These are phyloP conservation scores for Tirmania nivea DNA, from an alignment of 495 filamentous ascomycete species.

Conservation along the genomic window DNA sequence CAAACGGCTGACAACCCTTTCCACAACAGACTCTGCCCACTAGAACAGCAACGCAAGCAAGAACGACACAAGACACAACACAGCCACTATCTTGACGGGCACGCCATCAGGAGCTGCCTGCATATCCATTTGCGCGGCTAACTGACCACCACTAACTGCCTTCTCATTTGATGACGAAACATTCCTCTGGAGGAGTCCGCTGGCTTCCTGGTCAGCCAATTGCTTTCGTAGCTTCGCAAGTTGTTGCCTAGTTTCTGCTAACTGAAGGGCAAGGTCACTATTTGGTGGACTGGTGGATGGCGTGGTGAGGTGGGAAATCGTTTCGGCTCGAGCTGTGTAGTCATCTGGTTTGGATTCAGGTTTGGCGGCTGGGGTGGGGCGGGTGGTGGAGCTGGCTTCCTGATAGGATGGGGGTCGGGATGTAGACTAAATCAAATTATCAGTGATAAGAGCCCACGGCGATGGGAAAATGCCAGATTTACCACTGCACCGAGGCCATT, in stretches of 20 bases:
- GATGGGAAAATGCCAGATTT: too few relatives aligned
- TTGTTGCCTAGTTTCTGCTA: slow-evolving; percentile 52
- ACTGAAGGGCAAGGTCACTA: slow-evolving; percentile 26
- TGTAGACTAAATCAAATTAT: not conserved
- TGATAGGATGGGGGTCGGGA: not conserved
- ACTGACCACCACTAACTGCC: slow-evolving; percentile 13
- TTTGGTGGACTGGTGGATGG: slow-evolving; percentile 12
- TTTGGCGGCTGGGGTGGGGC: slow-evolving; percentile 4
- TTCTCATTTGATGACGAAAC: slow-evolving; percentile 22
- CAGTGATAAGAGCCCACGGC: too few relatives aligned
- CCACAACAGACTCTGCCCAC: slow-evolving; percentile 19
- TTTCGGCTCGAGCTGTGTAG: slow-evolving; percentile 3
- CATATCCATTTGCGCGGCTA: slow-evolving; percentile 13
- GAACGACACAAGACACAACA: slow-evolving; percentile 71
- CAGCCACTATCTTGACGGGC: slow-evolving; percentile 64
- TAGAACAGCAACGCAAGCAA: slow-evolving; percentile 89
- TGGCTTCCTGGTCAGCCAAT: slow-evolving; percentile 31
- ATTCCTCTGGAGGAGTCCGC: slow-evolving; percentile 45
- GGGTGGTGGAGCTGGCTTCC: slow-evolving; percentile 19
- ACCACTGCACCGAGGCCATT: not conserved
- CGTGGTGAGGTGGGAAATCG: slow-evolving; percentile 20
- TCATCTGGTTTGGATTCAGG: slow-evolving; percentile 7
- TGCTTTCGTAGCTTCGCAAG: slow-evolving; percentile 52
- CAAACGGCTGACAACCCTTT: too few relatives aligned
- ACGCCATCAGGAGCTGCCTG: slow-evolving; percentile 44